Conservation (phyloP, 176 grass and related monocot species). For the Paspalum notatum region DNA sequence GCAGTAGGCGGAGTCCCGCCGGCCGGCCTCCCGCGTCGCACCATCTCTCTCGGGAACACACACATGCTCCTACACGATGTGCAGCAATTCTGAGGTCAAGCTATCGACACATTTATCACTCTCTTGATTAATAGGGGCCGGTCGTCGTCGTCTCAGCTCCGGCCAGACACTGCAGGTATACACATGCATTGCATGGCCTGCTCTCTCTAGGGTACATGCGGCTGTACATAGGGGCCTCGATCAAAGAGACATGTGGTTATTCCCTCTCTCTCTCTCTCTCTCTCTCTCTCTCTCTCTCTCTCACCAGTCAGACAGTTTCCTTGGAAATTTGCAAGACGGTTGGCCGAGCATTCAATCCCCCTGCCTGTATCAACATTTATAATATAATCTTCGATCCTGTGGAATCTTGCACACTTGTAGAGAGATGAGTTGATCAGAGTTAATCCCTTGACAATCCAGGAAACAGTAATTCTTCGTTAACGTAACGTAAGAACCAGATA, state of each 20-base stretch:
- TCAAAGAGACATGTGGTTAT: conserved; percentile 45
- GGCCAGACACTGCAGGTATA: conserved; percentile 7
- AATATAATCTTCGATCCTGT: conserved; percentile 10
- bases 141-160: no score
- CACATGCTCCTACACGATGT: conserved; percentile 10
- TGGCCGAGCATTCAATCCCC: conserved; percentile 62
- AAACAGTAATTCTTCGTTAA: no score
- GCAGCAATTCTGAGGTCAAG: conserved; percentile 68
- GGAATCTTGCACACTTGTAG: conserved; percentile 50
- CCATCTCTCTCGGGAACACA: conserved; percentile 53
- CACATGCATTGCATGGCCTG: conserved; percentile 6
- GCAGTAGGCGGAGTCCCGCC: not conserved
- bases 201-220: conserved; percentile 60
- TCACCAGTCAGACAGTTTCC: conserved; percentile 27
- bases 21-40: not conserved
- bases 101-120: conserved; percentile 43
- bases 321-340: conserved; percentile 57
- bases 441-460: conserved; percentile 18
- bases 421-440: not conserved
- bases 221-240: conserved; percentile 23
- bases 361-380: conserved; percentile 26
- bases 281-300: no score
- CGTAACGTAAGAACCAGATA: no score
- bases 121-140: conserved; percentile 14
- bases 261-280: conserved; percentile 47